These are phyloP conservation scores for Aureobasidium sp. DNA, from an alignment of 2,329 filamentous ascomycete genomes.

Conservation along the genomic window DNA sequence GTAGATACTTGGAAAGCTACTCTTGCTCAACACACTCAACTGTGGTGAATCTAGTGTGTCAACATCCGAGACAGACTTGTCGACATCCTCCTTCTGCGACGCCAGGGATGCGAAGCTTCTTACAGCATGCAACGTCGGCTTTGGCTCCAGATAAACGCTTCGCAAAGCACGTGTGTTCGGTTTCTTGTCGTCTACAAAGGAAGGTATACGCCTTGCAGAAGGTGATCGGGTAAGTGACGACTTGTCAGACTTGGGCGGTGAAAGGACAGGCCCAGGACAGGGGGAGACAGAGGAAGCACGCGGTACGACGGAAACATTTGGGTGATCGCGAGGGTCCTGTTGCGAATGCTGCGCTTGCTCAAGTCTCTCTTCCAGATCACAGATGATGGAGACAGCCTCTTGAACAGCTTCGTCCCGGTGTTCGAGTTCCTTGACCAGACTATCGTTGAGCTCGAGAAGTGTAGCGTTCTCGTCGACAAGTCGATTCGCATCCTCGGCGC, in stretches of 20 bases:
- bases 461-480: constrained; percentile 31
- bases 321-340: neutral
- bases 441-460: constrained; percentile 49
- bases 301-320: too few relatives aligned
- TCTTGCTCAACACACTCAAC: constrained; percentile 29
- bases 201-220: constrained; percentile 21
- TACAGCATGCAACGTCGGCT: constrained; percentile 23
- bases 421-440: constrained; percentile 52
- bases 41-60: constrained; percentile 25
- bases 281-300: neutral
- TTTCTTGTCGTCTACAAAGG: constrained; percentile 24
- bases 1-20: constrained; percentile 31
- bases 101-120: constrained; percentile 29
- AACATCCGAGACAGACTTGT: constrained; percentile 20
- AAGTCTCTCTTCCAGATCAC: constrained; percentile 48
- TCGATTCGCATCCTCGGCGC: constrained; percentile 31
- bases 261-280: neutral
- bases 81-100: constrained; percentile 22
- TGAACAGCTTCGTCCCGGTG: constrained; percentile 62
- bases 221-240: neutral
- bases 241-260: neutral
- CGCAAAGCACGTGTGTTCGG: constrained; percentile 27
- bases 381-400: constrained; percentile 62
- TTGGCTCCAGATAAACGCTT: constrained; percentile 26
- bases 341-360: neutral